These are phyloP conservation scores for Ballota nigra DNA, from an alignment of 257 asterid genomes.

Conservation along the genomic window DNA sequence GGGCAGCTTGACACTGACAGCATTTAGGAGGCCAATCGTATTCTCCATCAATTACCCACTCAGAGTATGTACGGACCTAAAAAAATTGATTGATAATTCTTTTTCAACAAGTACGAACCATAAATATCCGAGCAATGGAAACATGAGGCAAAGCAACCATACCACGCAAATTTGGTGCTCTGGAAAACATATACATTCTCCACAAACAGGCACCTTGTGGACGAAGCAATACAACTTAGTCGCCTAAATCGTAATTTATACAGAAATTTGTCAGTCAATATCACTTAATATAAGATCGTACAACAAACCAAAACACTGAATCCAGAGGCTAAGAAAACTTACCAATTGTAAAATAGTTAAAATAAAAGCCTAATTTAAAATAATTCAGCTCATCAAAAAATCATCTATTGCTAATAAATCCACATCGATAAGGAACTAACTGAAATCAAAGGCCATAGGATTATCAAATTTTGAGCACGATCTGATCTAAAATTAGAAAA, in stretches of 20 bases:
- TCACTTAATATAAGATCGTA: not conserved
- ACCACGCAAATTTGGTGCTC: constrained; percentile 98
- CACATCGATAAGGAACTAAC: not conserved
- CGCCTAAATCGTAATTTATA: constrained; percentile 58
- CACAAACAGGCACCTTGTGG: constrained; percentile 98
- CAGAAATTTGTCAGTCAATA: constrained; percentile 22
- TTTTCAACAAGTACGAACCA: not conserved
- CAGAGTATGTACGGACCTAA: constrained; percentile 83
- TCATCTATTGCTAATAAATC: constrained; percentile 8
- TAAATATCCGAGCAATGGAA: not conserved
- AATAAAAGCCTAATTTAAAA: not conserved
- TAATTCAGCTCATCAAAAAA: constrained; percentile 7
- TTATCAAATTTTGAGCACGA: constrained; percentile 27
- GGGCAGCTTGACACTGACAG: constrained; percentile 73
- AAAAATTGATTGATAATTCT: not conserved
- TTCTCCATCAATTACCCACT: constrained; percentile 98
- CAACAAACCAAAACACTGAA: not conserved
- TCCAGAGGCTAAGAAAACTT: not conserved
- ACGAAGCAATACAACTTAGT: constrained; percentile 96
- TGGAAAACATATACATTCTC: constrained; percentile 90
- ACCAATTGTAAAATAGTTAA: not conserved
- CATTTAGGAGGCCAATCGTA: constrained; percentile 99
- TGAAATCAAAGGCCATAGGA: not conserved
- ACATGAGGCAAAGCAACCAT: constrained; percentile 26
- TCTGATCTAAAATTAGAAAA: constrained; percentile 31